Base-by-base conservation (phyloP, 2,329 filamentous ascomycete genomes). In the Diatrype stigma region DNA sequence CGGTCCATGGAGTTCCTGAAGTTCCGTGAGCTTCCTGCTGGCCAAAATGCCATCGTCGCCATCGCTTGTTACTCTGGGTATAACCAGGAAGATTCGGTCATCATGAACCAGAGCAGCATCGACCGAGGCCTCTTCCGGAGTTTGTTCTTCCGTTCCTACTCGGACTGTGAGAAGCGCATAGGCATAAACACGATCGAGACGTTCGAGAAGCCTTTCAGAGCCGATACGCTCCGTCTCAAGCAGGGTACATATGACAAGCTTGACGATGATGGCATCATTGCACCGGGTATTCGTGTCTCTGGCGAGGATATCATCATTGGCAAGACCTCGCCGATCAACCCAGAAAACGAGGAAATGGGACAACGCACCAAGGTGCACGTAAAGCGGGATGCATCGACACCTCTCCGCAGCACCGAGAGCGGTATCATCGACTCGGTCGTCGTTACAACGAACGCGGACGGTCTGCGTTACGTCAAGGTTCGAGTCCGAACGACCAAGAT, bases 51-150 rank as follows among this genome's bases (percentile, higher is more conserved):
- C 19, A 99, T 99, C 62, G 94, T 99, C 12, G 95, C 94, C 38
- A 99, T 99, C 72, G 86, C 91, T 53, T 95, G 89, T 69, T 99
- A 99, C 73, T 96, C 92, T 49, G 94, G 94, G 53, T 99, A 99
- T 78, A 99, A 99, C 72, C 95, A 99, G 70, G 94, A 99, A 90
- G 94, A 99, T 84, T 99, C 94, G 60, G 93, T 99, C 60, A 96
- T 99, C 64, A 97, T 99, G 94, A 99, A 99, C 71, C 94, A 99
- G 75, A 96, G 91, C 74, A 96, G 91, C 71, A 97, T 99, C 64
- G 94, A 99, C 70, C 89, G 94, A 65, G 94, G 94, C 56, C 79
- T 99, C 4, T 99, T 99, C 86, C 84, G 95, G 65, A 96, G 91
- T 81, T 74, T 99, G 49, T 99, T 97, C 78, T 99, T 96, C 82